A percentile compares a stretch with the other conserved stretches of the same genome.
These are phyloP conservation scores for Septoria petroselini DNA, from an alignment of 2,329 filamentous ascomycete genomes.

Conservation along the genomic window DNA sequence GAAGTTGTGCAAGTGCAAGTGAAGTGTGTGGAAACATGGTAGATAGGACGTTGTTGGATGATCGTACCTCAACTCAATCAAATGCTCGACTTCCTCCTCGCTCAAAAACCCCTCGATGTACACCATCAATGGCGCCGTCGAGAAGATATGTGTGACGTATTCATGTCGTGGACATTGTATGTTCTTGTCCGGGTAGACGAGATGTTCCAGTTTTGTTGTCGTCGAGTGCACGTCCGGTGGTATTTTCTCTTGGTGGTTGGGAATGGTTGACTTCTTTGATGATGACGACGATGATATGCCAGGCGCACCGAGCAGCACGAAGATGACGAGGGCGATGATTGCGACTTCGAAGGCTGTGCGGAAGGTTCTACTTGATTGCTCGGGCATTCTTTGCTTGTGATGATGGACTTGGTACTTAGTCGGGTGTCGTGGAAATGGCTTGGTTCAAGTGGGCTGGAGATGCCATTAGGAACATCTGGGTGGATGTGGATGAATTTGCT, in stretches of 20 bases:
- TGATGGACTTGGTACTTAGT: no score
- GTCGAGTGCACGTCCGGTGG: not conserved
- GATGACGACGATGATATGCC: slow-evolving; percentile 21
- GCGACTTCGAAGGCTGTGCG: slow-evolving; percentile 36
- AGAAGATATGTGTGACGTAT: slow-evolving; percentile 50
- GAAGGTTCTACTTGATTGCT: slow-evolving; percentile 21
- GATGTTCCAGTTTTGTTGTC: slow-evolving; percentile 36
- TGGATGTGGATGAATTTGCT: no score
- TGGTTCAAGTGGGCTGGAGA: no score
- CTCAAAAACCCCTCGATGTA: slow-evolving; percentile 47
- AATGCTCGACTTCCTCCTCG: slow-evolving; percentile 20
- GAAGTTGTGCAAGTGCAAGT: slow-evolving; percentile 14
- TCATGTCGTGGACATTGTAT: slow-evolving; percentile 41
- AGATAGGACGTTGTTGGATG: no score
- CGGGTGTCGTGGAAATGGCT: no score
- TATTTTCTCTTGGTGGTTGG: not conserved
- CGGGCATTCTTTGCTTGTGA: no score
- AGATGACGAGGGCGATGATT: slow-evolving; percentile 34
- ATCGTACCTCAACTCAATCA: slow-evolving; percentile 50
- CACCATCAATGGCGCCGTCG: slow-evolving; percentile 54
- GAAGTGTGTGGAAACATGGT: no score
- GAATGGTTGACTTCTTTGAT: no score
- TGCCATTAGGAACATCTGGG: no score
- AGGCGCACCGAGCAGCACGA: slow-evolving; percentile 35
- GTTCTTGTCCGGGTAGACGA: slow-evolving; percentile 43